These are phyloP conservation scores for Populus deltoides DNA, from an alignment of 345 rosid genomes.

Conservation along the genomic window DNA sequence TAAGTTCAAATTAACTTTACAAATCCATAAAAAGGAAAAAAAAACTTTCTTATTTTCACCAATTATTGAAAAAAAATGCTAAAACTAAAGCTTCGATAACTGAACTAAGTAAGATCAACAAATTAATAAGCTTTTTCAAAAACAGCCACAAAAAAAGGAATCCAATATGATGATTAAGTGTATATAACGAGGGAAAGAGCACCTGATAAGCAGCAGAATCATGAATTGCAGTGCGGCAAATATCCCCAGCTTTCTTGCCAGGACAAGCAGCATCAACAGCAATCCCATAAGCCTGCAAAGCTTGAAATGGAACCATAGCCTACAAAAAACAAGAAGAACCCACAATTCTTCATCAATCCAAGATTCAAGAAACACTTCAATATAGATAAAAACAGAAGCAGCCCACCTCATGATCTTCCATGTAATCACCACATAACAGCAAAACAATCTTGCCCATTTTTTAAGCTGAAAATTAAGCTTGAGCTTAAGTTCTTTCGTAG, in stretches of 20 bases:
- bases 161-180: no score
- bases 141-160: no score
- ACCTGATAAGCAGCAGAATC: slow-evolving; percentile 67
- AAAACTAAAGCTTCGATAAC: no score
- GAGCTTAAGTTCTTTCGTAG: no score
- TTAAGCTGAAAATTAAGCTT: no score
- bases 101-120: no score
- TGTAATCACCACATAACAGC: slow-evolving; percentile 67
- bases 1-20: no score
- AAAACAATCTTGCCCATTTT: slow-evolving; percentile 36
- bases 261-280: slow-evolving; percentile 74
- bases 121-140: no score
- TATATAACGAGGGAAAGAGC: not conserved
- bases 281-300: slow-evolving; percentile 67
- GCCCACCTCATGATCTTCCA: slow-evolving; percentile 70
- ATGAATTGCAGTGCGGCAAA: slow-evolving; percentile 74
- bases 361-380: no score
- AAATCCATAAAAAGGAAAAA: no score
- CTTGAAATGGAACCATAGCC: slow-evolving; percentile 97
- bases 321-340: slow-evolving; percentile 15
- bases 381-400: slow-evolving; percentile 2
- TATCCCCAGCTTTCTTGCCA: slow-evolving; percentile 75
- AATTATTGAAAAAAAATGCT: no score
- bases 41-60: no score
- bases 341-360: not conserved